phyloP scores from a whole-genome alignment of 441 rosid species.

The Populus tomentosa region DNA sequence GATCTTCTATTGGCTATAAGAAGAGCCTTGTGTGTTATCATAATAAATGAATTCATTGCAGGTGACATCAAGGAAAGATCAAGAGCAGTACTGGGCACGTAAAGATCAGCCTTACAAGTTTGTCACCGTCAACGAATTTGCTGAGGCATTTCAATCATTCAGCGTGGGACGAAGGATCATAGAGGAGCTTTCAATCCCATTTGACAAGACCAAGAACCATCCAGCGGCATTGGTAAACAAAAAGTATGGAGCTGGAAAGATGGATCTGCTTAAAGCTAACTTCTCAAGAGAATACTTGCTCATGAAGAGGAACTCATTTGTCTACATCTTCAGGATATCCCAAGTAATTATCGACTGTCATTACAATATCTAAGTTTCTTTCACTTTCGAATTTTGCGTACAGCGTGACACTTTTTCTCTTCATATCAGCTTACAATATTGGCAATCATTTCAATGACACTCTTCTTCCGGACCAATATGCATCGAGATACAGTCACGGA shows the following conservation, averaged over 20 bases:
- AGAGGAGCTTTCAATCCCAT: conserved; percentile 58
- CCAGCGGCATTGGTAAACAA: conserved; percentile 78
- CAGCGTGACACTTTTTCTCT: neutral
- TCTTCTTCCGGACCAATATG: conserved; percentile 68
- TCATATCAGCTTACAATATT: neutral
- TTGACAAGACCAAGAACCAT: conserved; percentile 59
- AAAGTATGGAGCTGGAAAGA: conserved; percentile 57
- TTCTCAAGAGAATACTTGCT: conserved; percentile 66
- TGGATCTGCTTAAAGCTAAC: conserved; percentile 62
- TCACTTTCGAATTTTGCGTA: neutral
- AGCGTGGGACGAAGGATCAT: conserved; percentile 44
- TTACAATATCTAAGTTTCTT: neutral
- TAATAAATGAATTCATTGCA: conserved; percentile 20
- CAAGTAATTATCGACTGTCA: conserved; percentile 39
- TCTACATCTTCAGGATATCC: conserved; percentile 64
- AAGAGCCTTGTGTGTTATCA: neutral
- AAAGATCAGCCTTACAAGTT: conserved; percentile 59
- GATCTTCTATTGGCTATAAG: neutral
- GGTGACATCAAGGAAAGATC: conserved; percentile 95
- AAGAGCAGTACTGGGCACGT: conserved; percentile 66
- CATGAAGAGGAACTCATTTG: conserved; percentile 86
- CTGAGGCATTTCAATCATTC: conserved; percentile 67
- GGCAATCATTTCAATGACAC: conserved; percentile 44
- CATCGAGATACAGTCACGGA: conserved; percentile 32
- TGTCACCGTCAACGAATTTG: conserved; percentile 55